Conservation (phyloP, 2,329 filamentous ascomycete genomes). For the Monilinia vaccinii-corymbosi region DNA sequence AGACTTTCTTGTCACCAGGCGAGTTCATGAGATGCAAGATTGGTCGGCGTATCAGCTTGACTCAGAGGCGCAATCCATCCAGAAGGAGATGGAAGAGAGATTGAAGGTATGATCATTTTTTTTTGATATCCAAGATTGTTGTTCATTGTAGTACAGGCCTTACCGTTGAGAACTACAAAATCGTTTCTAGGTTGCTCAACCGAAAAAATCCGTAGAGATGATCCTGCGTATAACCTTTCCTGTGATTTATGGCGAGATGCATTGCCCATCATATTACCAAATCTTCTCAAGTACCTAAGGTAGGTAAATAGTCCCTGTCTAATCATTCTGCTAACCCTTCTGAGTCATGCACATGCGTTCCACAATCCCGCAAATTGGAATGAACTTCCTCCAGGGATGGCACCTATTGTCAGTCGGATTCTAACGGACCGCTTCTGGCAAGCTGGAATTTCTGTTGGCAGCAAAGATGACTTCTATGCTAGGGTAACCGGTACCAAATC, state of each 20-base stretch:
- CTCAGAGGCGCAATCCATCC: slow-evolving; percentile 67
- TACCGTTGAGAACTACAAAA: slow-evolving; percentile 82
- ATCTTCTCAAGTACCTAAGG: slow-evolving; percentile 71
- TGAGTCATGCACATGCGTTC: slow-evolving; percentile 81
- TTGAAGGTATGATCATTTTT: slow-evolving; percentile 44
- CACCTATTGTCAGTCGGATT: slow-evolving; percentile 67
- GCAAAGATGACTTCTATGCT: slow-evolving; percentile 93
- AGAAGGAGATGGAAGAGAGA: slow-evolving; percentile 68
- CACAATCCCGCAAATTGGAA: slow-evolving; percentile 82
- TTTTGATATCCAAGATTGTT: not conserved
- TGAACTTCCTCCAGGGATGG: slow-evolving; percentile 65
- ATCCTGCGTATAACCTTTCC: slow-evolving; percentile 64
- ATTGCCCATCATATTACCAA: slow-evolving; percentile 75
- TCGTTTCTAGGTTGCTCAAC: slow-evolving; percentile 88
- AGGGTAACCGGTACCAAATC: slow-evolving; percentile 80
- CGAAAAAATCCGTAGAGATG: slow-evolving; percentile 71
- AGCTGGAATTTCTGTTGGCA: slow-evolving; percentile 90
- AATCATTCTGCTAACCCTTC: slow-evolving; percentile 39
- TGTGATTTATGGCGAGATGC: slow-evolving; percentile 77
- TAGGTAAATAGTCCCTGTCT: slow-evolving; percentile 28
- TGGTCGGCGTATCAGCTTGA: slow-evolving; percentile 77
- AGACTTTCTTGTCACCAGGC: slow-evolving; percentile 63
- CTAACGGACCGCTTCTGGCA: slow-evolving; percentile 97
- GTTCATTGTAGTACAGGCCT: slow-evolving; percentile 31
- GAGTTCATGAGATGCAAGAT: slow-evolving; percentile 68